phyloP scores from a whole-genome alignment of 306 rosid genomes.

The Sicyos edulis region DNA sequence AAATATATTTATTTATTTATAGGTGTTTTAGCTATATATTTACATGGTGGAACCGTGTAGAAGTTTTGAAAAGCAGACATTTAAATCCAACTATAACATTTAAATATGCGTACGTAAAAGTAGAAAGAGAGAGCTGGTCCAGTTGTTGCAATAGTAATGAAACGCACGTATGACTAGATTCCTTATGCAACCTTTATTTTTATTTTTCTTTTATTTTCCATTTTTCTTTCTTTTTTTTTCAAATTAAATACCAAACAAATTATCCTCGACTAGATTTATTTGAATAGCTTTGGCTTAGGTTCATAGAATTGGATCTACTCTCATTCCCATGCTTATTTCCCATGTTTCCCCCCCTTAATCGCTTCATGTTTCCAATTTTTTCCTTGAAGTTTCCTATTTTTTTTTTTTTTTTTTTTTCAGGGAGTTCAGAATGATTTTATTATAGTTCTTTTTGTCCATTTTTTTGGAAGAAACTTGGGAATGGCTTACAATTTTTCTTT shows the following conservation, averaged over 20 bases:
- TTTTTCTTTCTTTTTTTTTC: background rate
- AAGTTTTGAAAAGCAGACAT: background rate
- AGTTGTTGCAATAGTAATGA: slow-evolving; percentile 7
- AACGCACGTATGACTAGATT: slow-evolving; percentile 7
- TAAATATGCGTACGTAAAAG: slow-evolving; percentile 9
- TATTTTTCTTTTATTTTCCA: background rate
- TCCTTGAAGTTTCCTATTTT: background rate
- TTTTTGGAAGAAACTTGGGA: background rate
- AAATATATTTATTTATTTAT: too few relatives aligned
- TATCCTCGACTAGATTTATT: background rate
- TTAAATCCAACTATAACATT: slow-evolving; percentile 14
- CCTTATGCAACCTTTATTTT: background rate
- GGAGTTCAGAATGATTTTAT: too few relatives aligned
- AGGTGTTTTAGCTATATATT: background rate
- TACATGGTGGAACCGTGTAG: background rate
- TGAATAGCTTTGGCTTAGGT: slow-evolving; percentile 5
- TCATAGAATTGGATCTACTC: slow-evolving; percentile 7
- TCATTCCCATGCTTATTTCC: background rate
- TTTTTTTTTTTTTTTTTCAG: too few relatives aligned
- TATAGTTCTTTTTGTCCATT: too few relatives aligned
- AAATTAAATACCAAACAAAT: background rate
- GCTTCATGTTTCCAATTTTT: background rate
- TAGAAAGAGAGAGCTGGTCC: slow-evolving; percentile 11
- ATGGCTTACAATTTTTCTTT: background rate
- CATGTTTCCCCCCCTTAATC: background rate